These are phyloP conservation scores for Flaveria floridana DNA, from an alignment of 140 eudicot species.

Conservation along the genomic window DNA sequence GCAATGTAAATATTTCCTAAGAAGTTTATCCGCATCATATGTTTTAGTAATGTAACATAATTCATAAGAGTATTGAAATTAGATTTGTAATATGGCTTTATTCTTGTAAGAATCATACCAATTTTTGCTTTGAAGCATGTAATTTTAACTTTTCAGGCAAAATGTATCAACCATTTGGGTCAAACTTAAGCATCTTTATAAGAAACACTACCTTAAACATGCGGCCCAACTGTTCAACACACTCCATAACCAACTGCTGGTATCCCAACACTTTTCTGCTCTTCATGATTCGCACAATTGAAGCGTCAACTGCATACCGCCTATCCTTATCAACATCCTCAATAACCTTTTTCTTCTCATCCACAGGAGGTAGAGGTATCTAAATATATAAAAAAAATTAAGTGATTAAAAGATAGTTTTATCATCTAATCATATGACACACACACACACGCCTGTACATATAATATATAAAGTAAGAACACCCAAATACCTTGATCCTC, in stretches of 20 bases:
- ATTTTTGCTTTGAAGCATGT: too few relatives aligned
- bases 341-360: conserved; percentile 93
- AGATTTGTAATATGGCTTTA: neutral
- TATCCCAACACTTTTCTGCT: conserved; percentile 86
- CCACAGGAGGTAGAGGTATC: conserved; percentile 98
- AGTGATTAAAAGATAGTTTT: neutral
- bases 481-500: conserved; percentile 72
- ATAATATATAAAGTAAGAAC: neutral
- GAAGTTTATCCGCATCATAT: neutral
- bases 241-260: conserved; percentile 95
- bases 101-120: neutral
- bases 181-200: neutral
- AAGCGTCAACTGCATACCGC: conserved; percentile 91
- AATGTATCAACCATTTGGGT: neutral
- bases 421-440: neutral
- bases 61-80: neutral
- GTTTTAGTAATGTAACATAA: neutral
- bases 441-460: neutral
- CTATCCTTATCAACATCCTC: conserved; percentile 97
- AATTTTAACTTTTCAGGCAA: neutral
- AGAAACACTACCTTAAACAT: conserved; percentile 77
- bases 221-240: conserved; percentile 96
- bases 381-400: conserved; percentile 21
- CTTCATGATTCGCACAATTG: conserved; percentile 93
- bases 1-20: neutral